Percentiles rank a stretch among this genome's conserved stretches.
phyloP scores from a whole-genome alignment of 768 basidiomycete species.

The Leucogyrophana mollusca region DNA sequence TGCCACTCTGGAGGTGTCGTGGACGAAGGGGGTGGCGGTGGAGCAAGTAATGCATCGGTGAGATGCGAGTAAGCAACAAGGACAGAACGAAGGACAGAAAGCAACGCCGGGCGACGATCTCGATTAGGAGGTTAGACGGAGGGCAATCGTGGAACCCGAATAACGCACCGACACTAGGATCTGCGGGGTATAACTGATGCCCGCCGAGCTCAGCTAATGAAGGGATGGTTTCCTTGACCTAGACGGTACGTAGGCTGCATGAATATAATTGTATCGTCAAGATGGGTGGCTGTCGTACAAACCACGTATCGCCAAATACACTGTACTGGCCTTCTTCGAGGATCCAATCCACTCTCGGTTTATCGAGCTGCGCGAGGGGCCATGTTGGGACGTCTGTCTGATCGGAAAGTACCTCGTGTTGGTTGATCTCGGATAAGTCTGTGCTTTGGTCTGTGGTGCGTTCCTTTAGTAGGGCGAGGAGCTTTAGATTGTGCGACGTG shows the following conservation, averaged over 20 bases:
- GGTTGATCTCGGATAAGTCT: slow-evolving; percentile 43
- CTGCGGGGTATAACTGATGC: slow-evolving; percentile 74
- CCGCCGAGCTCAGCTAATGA: slow-evolving; percentile 82
- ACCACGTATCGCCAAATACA: slow-evolving; percentile 88
- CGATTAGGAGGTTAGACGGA: slow-evolving; percentile 1
- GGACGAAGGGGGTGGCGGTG: slow-evolving; percentile 52
- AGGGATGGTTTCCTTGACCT: slow-evolving; percentile 84
- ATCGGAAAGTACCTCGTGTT: slow-evolving; percentile 65
- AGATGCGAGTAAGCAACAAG: slow-evolving; percentile 78
- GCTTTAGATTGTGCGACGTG: slow-evolving; percentile 67
- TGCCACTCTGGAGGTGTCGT: slow-evolving; percentile 65
- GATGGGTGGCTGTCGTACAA: slow-evolving; percentile 50
- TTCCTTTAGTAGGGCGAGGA: slow-evolving; percentile 62
- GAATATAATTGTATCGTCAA: slow-evolving; percentile 11
- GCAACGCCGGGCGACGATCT: slow-evolving; percentile 80
- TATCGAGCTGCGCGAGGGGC: slow-evolving; percentile 74
- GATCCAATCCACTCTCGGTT: slow-evolving; percentile 90
- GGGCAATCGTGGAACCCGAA: not conserved
- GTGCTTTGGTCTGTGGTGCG: slow-evolving; percentile 38
- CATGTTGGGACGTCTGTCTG: slow-evolving; percentile 76
- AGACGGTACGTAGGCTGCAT: slow-evolving; percentile 4
- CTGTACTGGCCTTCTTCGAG: slow-evolving; percentile 80
- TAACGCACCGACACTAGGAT: slow-evolving; percentile 62
- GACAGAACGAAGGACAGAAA: slow-evolving; percentile 71
- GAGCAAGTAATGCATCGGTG: slow-evolving; percentile 64